phyloP scores from a whole-genome alignment of 2,329 filamentous ascomycete genomes.

The Colletotrichum abscissum region DNA sequence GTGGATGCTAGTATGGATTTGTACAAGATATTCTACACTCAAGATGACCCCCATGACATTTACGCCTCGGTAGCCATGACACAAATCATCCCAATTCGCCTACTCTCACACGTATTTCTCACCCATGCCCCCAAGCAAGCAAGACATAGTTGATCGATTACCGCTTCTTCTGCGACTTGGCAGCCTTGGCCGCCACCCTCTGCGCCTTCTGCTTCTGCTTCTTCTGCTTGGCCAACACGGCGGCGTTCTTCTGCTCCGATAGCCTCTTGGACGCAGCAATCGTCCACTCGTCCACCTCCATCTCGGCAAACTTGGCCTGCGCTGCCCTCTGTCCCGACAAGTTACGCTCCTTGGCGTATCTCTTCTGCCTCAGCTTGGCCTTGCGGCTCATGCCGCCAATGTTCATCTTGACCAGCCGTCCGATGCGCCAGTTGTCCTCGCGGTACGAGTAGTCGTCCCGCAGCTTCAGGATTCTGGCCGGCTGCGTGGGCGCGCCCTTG shows the following conservation, averaged over 20 bases:
- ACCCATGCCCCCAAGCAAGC: not conserved
- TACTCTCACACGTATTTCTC: not conserved
- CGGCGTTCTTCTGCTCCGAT: constrained; percentile 41
- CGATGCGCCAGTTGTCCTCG: constrained; percentile 70
- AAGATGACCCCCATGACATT: constrained; percentile 2
- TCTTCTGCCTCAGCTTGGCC: constrained; percentile 57
- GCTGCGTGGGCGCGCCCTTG: constrained; percentile 49
- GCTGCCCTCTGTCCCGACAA: constrained; percentile 52
- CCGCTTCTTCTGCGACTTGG: constrained; percentile 47
- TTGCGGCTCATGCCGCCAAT: constrained; percentile 52
- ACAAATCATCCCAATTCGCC: constrained; percentile 1
- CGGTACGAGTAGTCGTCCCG: constrained; percentile 67
- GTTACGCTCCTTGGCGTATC: constrained; percentile 56
- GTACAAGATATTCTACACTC: constrained; percentile 36
- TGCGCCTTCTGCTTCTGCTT: constrained; percentile 52
- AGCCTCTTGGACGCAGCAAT: constrained; percentile 39
- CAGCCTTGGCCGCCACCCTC: constrained; percentile 44
- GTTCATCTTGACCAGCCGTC: constrained; percentile 62
- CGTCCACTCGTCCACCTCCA: constrained; percentile 42
- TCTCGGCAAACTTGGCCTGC: constrained; percentile 42
- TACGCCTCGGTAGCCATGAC: not conserved
- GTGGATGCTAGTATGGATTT: constrained; percentile 28
- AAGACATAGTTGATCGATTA: not conserved
- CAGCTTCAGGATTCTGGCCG: constrained; percentile 60
- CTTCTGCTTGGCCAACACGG: constrained; percentile 41